Evolutionary conservation across 495 filamentous ascomycete genomes (phyloP).

Genomic region (Xylaria telfairii): DNA sequence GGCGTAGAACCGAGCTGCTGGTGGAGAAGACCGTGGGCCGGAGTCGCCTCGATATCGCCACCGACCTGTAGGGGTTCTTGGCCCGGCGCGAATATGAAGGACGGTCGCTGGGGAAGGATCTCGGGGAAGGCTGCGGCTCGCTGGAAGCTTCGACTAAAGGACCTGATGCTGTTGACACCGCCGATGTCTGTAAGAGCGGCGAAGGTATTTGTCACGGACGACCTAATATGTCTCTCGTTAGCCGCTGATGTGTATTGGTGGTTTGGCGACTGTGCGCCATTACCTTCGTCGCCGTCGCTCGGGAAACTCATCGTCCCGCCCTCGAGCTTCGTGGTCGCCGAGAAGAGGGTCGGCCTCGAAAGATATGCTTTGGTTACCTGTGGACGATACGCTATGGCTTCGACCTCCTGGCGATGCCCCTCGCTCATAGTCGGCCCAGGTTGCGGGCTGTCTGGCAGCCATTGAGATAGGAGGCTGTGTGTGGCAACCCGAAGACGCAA

Average conservation of each 20-base stretch:
- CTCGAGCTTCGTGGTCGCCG: slow-evolving; percentile 38
- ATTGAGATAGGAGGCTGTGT: slow-evolving; percentile 14
- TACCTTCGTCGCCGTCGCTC: slow-evolving; percentile 46
- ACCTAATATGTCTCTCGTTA: slow-evolving; percentile 47
- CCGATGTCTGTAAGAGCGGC: slow-evolving; percentile 76
- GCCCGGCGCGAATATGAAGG: slow-evolving; percentile 66
- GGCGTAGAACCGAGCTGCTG: slow-evolving; percentile 46
- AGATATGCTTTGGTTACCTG: slow-evolving; percentile 41
- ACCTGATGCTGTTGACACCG: slow-evolving; percentile 91
- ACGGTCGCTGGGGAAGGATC: slow-evolving; percentile 74
- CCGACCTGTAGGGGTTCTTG: slow-evolving; percentile 45
- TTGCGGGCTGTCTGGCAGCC: slow-evolving; percentile 52
- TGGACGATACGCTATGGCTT: slow-evolving; percentile 45
- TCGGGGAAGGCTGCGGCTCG: slow-evolving; percentile 89
- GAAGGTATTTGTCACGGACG: slow-evolving; percentile 77
- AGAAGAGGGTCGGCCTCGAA: slow-evolving; percentile 51
- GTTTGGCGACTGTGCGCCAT: background rate
- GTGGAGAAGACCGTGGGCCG: slow-evolving; percentile 47
- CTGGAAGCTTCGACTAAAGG: slow-evolving; percentile 93
- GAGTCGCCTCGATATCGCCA: slow-evolving; percentile 43
- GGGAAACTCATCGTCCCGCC: slow-evolving; percentile 44
- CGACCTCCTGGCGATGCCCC: slow-evolving; percentile 38
- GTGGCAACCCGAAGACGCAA: slow-evolving; percentile 4
- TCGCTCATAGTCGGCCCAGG: slow-evolving; percentile 58
- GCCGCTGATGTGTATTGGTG: background rate